Evolutionary conservation across 306 rosid species (phyloP).

Genomic region (Cucurbita argyrosperma): DNA sequence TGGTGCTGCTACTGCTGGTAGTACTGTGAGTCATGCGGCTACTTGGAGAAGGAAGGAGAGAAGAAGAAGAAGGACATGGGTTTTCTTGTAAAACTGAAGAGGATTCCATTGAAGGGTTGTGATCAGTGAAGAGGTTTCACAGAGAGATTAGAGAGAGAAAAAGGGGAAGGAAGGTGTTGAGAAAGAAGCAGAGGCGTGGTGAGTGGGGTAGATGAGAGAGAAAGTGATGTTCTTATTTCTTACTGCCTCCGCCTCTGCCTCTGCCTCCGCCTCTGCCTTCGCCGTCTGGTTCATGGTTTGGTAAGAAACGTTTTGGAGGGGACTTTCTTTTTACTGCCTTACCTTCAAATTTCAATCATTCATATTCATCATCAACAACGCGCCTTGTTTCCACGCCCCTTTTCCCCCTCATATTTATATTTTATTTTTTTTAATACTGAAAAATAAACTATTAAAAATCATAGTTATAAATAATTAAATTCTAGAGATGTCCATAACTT

Average conservation of each 20-base stretch:
- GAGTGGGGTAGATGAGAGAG: not conserved
- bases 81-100: conserved; percentile 20
- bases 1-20: conserved; percentile 17
- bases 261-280: not conserved
- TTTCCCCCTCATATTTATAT: no score
- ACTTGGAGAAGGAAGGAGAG: conserved; percentile 17
- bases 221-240: not conserved
- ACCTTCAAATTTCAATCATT: not conserved
- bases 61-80: not conserved
- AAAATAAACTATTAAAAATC: no score
- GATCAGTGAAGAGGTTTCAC: not conserved
- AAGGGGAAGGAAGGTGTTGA: not conserved
- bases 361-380: not conserved
- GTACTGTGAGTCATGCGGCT: conserved; percentile 14
- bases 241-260: not conserved
- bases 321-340: not conserved
- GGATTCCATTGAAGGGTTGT: conserved; percentile 33
- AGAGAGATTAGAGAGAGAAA: not conserved
- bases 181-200: not conserved
- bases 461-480: no score
- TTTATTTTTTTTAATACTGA: no score
- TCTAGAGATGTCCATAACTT: no score
- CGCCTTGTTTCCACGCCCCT: not conserved
- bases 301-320: conserved; percentile 35
- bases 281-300: conserved; percentile 21